Evolutionary conservation across 805 yeast species (phyloP), one percentile per base, ranked within the genome.

Genomic region (Helenozyma rhizophorensis): DNA sequence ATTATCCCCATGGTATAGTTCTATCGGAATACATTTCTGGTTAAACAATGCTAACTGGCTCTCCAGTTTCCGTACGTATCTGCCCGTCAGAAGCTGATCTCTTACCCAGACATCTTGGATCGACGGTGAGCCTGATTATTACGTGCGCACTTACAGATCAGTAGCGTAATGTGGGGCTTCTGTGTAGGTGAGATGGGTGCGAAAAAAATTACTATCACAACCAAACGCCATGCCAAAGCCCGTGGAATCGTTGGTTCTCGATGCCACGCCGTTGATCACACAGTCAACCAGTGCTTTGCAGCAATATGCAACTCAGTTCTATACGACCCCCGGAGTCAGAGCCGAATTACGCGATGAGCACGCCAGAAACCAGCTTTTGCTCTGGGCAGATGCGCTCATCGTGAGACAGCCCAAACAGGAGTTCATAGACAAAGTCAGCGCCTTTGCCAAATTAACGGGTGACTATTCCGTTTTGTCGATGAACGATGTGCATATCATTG

Each of bases 191-290:
- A 30, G 42, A 34, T 38, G 42, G 42, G 42, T 37, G 42, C 42
- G 42, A 36, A 34, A 34, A 32, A 36, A 31, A 23, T 22, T 25
- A 21, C 12, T 4, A 8, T 10, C 32, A 18, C 18, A 22, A 9
- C 28, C 31, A 25, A 17, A 24, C 24, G 14, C 19, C 27, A 6
- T 14, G 21, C 12, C 14, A 18, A 42, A 43, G 24, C 38, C 39
- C 9, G 37, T 45, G 15, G 38, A 38, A 5, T 25, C 34, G 27
- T 36, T 45, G 30, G 49, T 46, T 13, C 43, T 93, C 45, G 98
- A 93, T 72, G 97, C 98, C 3, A 93, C 96, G 31, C 98, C 98
- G 5, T 65, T 93, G 45, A 83, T 93, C 47, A 83, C 95, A 2
- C 94, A 86, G 50, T 71, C 93, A 4, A 85, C 84, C 9, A 71